Conservation (phyloP, 441 rosid genomes). For the Populus hybrid region DNA sequence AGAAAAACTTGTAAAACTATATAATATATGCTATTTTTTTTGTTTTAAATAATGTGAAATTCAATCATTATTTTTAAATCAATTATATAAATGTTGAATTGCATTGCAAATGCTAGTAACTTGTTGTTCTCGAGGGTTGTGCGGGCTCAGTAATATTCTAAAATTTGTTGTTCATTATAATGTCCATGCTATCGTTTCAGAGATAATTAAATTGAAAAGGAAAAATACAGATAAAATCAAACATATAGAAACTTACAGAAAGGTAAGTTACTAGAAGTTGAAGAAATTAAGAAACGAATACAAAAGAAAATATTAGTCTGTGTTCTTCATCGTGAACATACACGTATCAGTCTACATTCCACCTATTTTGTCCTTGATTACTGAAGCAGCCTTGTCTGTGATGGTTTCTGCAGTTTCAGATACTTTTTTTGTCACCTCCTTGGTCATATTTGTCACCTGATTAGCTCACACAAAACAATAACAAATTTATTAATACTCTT, state of each 20-base stretch:
- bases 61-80: no score
- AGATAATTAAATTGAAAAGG: background rate
- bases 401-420: constrained; percentile 37
- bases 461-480: background rate
- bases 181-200: background rate
- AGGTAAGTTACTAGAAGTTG: background rate
- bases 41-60: no score
- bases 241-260: background rate
- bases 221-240: background rate
- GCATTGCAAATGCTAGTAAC: no score
- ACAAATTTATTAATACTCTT: background rate
- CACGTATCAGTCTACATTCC: constrained; percentile 16
- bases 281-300: background rate
- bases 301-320: background rate
- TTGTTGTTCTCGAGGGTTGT: no score
- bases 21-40: no score
- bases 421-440: constrained; percentile 31
- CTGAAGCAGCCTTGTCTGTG: constrained; percentile 40
- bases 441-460: constrained; percentile 46
- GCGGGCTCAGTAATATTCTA: no score
- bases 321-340: background rate
- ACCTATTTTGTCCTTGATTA: constrained; percentile 38
- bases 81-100: no score
- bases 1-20: no score
- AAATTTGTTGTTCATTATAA: background rate